Base-by-base conservation (phyloP, 371 early-diverging fungal species). In the Apophysomyces trapeziformis region DNA sequence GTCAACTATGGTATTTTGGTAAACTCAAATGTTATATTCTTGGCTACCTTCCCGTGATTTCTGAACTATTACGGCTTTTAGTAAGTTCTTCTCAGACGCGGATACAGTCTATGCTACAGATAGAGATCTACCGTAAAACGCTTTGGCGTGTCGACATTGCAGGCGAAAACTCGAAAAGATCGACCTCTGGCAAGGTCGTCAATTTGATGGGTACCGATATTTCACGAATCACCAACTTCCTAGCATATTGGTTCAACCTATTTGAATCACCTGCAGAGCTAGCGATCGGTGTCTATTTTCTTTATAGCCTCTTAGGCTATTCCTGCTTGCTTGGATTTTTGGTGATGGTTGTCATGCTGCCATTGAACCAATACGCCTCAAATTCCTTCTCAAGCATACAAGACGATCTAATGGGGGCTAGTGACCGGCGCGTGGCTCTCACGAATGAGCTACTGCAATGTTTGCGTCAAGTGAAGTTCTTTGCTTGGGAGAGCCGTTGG, bases 141-240 rank as follows among this genome's bases (percentile, higher is more conserved):
- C 62, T 80, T 7, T 72, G 74, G 32, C 78, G 78, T 14, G 67
- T 72, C 11, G 78, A 76, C 39, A 72, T 71, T 68, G 70, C 44
- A 70, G 39, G 16, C 5, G 75, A 76, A 5, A 45, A 63, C 50
- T 65, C 64, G 7, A 68, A 72, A 16, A 68, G 71, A 13, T 72
- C 75, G 18, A 74, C 69, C 12, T 69, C 81, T 5, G 94, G 94
- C 16, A 86, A 84, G 35, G 78, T 95, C 57, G 88, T 88, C 65
- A 95, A 90, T 70, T 70, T 95, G 57, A 87, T 93, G 69, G 87
- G 93, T 7, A 88, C 93, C 1, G 95, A 95, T 63, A 67, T 86
- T 5, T 78, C 80, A 50, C 81, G 92, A 54, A 75, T 94, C 21
- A 71, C 81, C 35, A 77, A 82, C 26, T 74, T 83, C 12, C 66